Evolutionary conservation across 176 grass and related monocot genomes (phyloP), one percentile per base, ranked within the genome.

Genomic region (Eragrostis nindensis): DNA sequence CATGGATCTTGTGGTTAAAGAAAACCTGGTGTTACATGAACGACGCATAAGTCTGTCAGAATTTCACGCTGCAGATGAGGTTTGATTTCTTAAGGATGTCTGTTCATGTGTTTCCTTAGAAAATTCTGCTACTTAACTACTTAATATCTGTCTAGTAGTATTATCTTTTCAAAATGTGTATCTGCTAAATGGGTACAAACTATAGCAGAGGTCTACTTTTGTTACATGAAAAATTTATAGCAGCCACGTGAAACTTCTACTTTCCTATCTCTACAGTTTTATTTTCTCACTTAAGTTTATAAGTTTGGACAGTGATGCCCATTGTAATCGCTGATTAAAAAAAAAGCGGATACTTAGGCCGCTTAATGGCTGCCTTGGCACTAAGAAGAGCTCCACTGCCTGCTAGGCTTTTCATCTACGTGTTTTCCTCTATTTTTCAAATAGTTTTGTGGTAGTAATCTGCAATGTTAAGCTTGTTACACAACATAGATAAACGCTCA

Each of bases 11-110:
- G 86, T 98, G 19, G 66, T 91, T 22, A 87, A 95, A 88, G 88
- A 98, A 75, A 91, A 87, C 13, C 76, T 94, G 47, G 86, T 91
- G 49, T 83, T 98, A 76, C 86, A 79, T 87, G 92, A 98, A 86
- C 88, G 90, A 15, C 87, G 90, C 19, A 98, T 98, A 77, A 98
- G 95, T 87, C 79, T 98, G 75, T 98, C 95, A 68, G 95, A 98
- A 91, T 98, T 98, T 70, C 95, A 98, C 82, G 85, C 95, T 81
- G 95, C 95, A 64, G 95, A 98, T 68, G 95, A 98, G 95, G 95
- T 98, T 89, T 59, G 68, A 53, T 74, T 41, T 42, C 65, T 71
- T 89, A 55, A 43, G 16, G 19, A 84, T 56, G 3, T 52, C 55
- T 39, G 8, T 15, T 46, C 16, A 69, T 50, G 27, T 81, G 19